Conservation (phyloP, 805 yeast genomes). For the Metschnikowia kofuensis region DNA sequence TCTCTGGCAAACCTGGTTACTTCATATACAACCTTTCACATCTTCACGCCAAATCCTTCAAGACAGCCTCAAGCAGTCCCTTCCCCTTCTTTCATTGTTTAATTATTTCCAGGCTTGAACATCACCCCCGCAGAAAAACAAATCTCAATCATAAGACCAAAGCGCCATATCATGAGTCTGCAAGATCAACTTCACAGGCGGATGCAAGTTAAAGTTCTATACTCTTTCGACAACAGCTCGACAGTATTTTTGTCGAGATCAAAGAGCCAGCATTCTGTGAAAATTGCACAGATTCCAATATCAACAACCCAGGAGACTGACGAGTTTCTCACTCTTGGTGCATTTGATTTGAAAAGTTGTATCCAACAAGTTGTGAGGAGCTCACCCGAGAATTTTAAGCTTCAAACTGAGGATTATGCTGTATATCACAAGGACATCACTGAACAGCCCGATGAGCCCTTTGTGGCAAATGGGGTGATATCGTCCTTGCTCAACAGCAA, state of each 20-base stretch:
- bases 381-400: conserved; percentile 43
- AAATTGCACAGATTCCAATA: conserved; percentile 36
- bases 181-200: conserved; percentile 30
- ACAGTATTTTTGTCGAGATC: conserved; percentile 44
- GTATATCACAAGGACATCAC: conserved; percentile 46
- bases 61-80: no score
- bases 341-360: conserved; percentile 39
- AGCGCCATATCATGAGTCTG: conserved; percentile 15
- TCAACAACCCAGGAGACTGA: conserved; percentile 20
- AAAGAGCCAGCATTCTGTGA: conserved; percentile 30
- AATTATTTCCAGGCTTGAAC: no score
- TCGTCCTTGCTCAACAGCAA: conserved; percentile 28
- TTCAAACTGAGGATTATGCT: conserved; percentile 40
- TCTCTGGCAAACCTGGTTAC: no score
- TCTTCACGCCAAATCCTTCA: no score
- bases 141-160: no score
- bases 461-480: conserved; percentile 41
- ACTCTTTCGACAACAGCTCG: conserved; percentile 42
- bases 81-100: no score
- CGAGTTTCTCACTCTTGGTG: conserved; percentile 38
- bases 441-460: conserved; percentile 48
- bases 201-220: conserved; percentile 46
- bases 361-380: conserved; percentile 35
- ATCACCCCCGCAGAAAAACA: no score
- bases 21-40: no score